These are phyloP conservation scores for Metarhizium sp. DNA, from an alignment of 2,329 filamentous ascomycete species.

Conservation along the genomic window DNA sequence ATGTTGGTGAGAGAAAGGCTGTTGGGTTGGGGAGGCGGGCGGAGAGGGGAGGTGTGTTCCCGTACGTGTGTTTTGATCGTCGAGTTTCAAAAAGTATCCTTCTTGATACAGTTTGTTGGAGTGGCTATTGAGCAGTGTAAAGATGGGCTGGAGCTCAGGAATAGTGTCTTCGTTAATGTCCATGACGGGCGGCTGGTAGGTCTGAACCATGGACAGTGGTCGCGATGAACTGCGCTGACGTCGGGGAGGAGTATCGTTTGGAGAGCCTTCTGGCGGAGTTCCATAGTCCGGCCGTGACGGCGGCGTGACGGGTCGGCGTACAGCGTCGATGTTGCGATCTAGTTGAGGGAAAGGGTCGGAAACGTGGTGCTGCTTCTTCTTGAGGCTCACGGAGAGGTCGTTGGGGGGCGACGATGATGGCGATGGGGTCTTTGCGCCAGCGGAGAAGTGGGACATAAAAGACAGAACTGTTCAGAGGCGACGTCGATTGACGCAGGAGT, in stretches of 20 bases:
- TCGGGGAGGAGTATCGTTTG: conserved; percentile 28
- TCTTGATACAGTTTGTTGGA: conserved; percentile 96
- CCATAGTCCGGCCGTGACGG: conserved; percentile 31
- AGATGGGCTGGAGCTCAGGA: conserved; percentile 89
- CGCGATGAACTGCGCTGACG: conserved; percentile 48
- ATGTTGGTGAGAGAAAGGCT: background rate
- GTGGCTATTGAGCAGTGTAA: conserved; percentile 88
- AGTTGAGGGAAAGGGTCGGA: conserved; percentile 21
- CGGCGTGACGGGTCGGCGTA: conserved; percentile 28
- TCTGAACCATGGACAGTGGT: conserved; percentile 77
- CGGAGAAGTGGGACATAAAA: conserved; percentile 76
- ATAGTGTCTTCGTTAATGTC: conserved; percentile 77
- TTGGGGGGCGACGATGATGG: conserved; percentile 34
- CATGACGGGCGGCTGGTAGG: conserved; percentile 79
- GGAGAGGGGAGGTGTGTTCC: conserved; percentile 15
- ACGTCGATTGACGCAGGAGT: background rate
- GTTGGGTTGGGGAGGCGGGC: background rate
- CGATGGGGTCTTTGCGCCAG: conserved; percentile 35
- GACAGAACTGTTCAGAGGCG: conserved; percentile 56
- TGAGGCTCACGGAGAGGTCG: conserved; percentile 23
- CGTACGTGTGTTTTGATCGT: conserved; percentile 87
- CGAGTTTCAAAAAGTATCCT: conserved; percentile 93
- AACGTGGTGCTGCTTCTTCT: conserved; percentile 16
- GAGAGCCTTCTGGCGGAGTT: conserved; percentile 31
- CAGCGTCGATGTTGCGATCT: conserved; percentile 24